A percentile compares a stretch with the other conserved stretches of the same genome.
phyloP scores from a whole-genome alignment of 768 basidiomycete genomes.

The Mycena filopes region DNA sequence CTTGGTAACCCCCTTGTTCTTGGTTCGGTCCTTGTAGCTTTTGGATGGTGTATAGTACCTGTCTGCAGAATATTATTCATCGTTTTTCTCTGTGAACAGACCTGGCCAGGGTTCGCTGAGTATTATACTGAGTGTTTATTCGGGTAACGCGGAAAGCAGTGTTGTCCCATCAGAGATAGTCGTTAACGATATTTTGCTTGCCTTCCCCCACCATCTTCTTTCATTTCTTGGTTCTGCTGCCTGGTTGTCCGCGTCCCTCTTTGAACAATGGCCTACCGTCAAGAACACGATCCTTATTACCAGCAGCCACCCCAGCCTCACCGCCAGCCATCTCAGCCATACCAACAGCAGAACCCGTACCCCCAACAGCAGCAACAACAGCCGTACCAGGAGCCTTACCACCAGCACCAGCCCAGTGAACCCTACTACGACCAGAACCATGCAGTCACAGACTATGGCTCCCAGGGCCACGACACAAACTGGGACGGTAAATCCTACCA shows the following conservation, averaged over 20 bases:
- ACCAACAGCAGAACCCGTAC: conserved; percentile 33
- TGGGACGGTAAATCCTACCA: conserved; percentile 67
- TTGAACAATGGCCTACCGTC: conserved; percentile 63
- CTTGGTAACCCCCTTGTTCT: too few relatives aligned
- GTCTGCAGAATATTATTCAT: too few relatives aligned
- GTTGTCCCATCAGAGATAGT: background rate
- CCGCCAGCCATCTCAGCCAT: conserved; percentile 15
- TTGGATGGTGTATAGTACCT: too few relatives aligned
- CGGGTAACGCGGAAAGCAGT: too few relatives aligned
- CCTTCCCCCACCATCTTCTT: conserved; percentile 17
- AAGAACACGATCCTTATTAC: conserved; percentile 65
- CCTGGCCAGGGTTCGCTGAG: too few relatives aligned
- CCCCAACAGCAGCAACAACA: conserved; percentile 38
- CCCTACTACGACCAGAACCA: conserved; percentile 18
- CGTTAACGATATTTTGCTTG: conserved; percentile 13
- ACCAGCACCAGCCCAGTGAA: conserved; percentile 26
- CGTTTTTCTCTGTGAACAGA: too few relatives aligned
- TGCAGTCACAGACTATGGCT: conserved; percentile 52
- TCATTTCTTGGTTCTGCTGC: conserved; percentile 25
- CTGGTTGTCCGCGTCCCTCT: conserved; percentile 29
- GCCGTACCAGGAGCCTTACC: conserved; percentile 31
- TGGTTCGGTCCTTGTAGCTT: too few relatives aligned
- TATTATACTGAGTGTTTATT: too few relatives aligned
- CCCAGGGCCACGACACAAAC: conserved; percentile 43
- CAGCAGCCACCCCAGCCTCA: conserved; percentile 18